These are phyloP conservation scores for Clavispora santaluciae DNA, from an alignment of 805 yeast genomes.

Conservation along the genomic window DNA sequence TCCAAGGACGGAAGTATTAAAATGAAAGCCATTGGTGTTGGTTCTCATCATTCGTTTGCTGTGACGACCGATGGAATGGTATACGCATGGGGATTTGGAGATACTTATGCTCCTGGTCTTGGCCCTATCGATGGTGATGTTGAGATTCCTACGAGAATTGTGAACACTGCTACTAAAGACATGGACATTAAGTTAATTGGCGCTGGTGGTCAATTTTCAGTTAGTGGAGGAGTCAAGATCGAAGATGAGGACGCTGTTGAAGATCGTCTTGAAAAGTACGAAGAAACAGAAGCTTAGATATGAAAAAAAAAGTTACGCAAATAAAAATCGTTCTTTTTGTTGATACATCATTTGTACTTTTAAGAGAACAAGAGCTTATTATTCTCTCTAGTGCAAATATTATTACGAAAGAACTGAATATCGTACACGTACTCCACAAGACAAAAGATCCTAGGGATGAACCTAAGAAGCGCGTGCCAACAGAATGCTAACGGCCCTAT, in stretches of 20 bases:
- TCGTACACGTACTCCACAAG: too few relatives aligned
- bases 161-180: conserved; percentile 87
- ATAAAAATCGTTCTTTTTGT: neutral
- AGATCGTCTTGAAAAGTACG: conserved; percentile 47
- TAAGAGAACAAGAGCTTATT: too few relatives aligned
- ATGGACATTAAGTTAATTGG: conserved; percentile 68
- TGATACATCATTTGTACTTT: neutral
- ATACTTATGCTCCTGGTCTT: conserved; percentile 92
- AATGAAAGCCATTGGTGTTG: conserved; percentile 57
- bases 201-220: conserved; percentile 97
- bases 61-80: conserved; percentile 78
- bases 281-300: conserved; percentile 40
- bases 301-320: neutral
- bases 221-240: conserved; percentile 74
- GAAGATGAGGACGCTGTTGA: conserved; percentile 47
- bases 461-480: too few relatives aligned
- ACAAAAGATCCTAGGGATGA: too few relatives aligned
- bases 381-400: too few relatives aligned
- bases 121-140: conserved; percentile 90
- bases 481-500: too few relatives aligned
- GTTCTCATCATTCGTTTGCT: conserved; percentile 91
- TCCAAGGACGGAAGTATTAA: conserved; percentile 23
- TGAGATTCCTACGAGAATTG: conserved; percentile 80
- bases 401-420: too few relatives aligned
- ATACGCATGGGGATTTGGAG: conserved; percentile 98